Evolutionary conservation across 768 basidiomycete species (phyloP).

Genomic region (Crucibulum laeve): DNA sequence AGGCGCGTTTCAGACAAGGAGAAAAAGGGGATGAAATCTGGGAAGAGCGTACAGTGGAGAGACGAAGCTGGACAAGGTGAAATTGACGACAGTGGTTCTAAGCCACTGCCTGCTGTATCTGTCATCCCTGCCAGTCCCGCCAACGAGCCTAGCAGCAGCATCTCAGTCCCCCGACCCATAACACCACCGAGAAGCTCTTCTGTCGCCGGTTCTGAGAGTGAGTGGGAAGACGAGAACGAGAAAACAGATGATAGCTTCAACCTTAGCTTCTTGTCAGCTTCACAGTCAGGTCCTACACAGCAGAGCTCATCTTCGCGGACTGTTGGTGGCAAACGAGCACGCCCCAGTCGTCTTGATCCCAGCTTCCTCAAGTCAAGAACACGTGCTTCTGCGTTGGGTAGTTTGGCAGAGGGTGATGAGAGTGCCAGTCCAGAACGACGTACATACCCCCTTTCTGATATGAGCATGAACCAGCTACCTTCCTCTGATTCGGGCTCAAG

Average conservation of each 20-base stretch:
- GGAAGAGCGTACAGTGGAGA: slow-evolving; percentile 83
- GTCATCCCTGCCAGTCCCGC: slow-evolving; percentile 41
- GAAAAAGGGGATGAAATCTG: slow-evolving; percentile 47
- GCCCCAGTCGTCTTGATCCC: slow-evolving; percentile 67
- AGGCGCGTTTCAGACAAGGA: slow-evolving; percentile 62
- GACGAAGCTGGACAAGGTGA: slow-evolving; percentile 84
- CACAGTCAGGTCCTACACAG: slow-evolving; percentile 31
- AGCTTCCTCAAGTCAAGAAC: slow-evolving; percentile 58
- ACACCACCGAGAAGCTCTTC: slow-evolving; percentile 38
- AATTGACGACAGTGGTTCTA: slow-evolving; percentile 58
- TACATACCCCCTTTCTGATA: slow-evolving; percentile 54
- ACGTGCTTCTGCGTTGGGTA: slow-evolving; percentile 46
- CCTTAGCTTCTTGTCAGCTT: slow-evolving; percentile 45
- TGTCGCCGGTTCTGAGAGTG: slow-evolving; percentile 65
- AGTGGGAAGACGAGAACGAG: slow-evolving; percentile 89
- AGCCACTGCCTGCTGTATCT: slow-evolving; percentile 26
- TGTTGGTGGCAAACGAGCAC: slow-evolving; percentile 37
- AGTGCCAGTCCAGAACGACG: slow-evolving; percentile 29
- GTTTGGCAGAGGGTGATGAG: slow-evolving; percentile 74
- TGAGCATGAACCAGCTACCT: slow-evolving; percentile 54
- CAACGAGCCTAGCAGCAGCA: slow-evolving; percentile 14
- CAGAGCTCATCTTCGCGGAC: slow-evolving; percentile 23
- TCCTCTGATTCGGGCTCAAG: slow-evolving; percentile 13
- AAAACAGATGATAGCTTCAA: slow-evolving; percentile 76
- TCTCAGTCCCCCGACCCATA: slow-evolving; percentile 17